Evolutionary conservation across 306 rosid species (phyloP).

Genomic region (Pachyrhizus erosus): DNA sequence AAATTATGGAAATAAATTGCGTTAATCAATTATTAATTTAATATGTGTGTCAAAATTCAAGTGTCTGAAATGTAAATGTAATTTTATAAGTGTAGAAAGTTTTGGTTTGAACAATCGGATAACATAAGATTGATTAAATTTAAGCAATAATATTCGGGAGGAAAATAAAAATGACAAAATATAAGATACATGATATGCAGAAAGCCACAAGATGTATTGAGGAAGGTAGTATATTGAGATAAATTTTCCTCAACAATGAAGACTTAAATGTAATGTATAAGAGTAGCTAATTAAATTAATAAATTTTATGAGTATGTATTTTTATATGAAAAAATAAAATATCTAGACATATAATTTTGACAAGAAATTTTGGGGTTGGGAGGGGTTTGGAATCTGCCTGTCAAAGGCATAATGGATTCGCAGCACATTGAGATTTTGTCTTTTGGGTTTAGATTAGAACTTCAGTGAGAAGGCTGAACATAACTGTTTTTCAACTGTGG

Average conservation of each 20-base stretch:
- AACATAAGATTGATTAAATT: not conserved
- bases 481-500: not conserved
- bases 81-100: not conserved
- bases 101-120: not conserved
- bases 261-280: not conserved
- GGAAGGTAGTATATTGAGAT: not conserved
- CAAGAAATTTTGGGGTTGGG: not conserved
- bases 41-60: not conserved
- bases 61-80: not conserved
- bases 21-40: not conserved
- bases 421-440: not conserved
- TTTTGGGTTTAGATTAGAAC: constrained; percentile 16
- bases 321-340: not conserved
- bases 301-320: not conserved
- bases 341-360: not conserved
- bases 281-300: not conserved
- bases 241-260: not conserved
- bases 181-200: not conserved
- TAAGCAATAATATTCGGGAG: not conserved
- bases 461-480: not conserved
- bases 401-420: not conserved
- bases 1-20: not conserved
- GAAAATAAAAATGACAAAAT: not conserved
- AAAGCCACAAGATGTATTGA: not conserved
- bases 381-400: not conserved